Evolutionary conservation across 768 basidiomycete genomes (phyloP).

Genomic region (Candolleomyces aberdarensis): DNA sequence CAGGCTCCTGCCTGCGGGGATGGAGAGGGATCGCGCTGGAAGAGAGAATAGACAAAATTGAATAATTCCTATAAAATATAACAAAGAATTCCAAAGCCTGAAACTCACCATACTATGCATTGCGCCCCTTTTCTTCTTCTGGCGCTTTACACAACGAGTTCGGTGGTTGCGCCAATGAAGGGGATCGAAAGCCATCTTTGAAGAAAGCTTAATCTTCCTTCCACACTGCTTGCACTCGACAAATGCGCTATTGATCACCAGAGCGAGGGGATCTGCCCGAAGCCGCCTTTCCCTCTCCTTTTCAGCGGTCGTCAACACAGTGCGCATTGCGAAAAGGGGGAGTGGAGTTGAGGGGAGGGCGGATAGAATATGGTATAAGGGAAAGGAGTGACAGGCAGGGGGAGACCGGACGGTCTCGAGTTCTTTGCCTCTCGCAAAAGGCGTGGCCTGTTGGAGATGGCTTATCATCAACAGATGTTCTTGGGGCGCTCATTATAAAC

Average conservation of each 20-base stretch:
- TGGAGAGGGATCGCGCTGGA: conserved; percentile 25
- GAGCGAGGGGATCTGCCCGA: conserved; percentile 50
- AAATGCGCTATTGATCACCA: conserved; percentile 46
- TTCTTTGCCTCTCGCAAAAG: not conserved
- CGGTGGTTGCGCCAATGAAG: conserved; percentile 69
- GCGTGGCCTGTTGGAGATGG: conserved; percentile 1
- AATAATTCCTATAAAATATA: conserved; percentile 4
- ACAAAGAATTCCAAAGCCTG: conserved; percentile 12
- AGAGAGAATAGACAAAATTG: not conserved
- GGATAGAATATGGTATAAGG: not conserved
- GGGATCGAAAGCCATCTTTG: conserved; percentile 62
- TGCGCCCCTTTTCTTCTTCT: conserved; percentile 18
- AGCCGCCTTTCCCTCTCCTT: conserved; percentile 49
- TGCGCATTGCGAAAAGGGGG: not conserved
- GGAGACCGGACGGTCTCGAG: not conserved
- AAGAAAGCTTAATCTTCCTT: conserved; percentile 58
- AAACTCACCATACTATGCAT: conserved; percentile 16
- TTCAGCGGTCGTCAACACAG: conserved; percentile 33
- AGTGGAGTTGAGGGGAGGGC: not conserved
- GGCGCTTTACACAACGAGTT: conserved; percentile 51
- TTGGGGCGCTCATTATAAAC: not conserved
- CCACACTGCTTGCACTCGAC: conserved; percentile 58
- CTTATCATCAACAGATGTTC: not conserved
- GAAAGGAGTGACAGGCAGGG: not conserved
- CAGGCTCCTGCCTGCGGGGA: not conserved